Conservation (phyloP, 306 rosid species). For the Argentina anserina region DNA sequence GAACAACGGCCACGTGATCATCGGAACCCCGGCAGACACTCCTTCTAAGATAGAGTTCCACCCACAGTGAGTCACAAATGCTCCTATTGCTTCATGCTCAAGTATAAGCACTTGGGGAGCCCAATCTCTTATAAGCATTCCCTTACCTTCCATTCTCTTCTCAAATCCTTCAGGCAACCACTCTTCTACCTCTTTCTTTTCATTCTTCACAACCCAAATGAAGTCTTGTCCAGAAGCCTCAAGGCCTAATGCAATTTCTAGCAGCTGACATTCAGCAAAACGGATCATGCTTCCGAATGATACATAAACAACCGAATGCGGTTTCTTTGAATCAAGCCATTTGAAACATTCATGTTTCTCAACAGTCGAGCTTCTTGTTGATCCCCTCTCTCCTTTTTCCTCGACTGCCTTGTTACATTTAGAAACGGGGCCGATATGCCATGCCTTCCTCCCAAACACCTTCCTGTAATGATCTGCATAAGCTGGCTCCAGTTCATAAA, state of each 20-base stretch:
- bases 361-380: slow-evolving; percentile 25
- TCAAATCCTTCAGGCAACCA: slow-evolving; percentile 27
- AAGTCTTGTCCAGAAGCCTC: slow-evolving; percentile 42
- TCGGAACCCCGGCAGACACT: slow-evolving; percentile 34
- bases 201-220: slow-evolving; percentile 39
- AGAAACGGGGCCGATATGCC: slow-evolving; percentile 57
- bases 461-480: slow-evolving; percentile 48
- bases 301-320: slow-evolving; percentile 42
- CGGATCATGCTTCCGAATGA: slow-evolving; percentile 35
- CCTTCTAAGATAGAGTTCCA: slow-evolving; percentile 29
- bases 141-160: slow-evolving; percentile 34
- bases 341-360: slow-evolving; percentile 23
- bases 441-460: slow-evolving; percentile 42
- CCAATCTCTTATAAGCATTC: slow-evolving; percentile 48
- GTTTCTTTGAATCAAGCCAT: slow-evolving; percentile 24
- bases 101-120: slow-evolving; percentile 39
- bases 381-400: slow-evolving; percentile 39
- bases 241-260: slow-evolving; percentile 45
- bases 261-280: slow-evolving; percentile 30
- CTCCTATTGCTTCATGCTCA: slow-evolving; percentile 36
- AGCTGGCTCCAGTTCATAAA: slow-evolving; percentile 46
- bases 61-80: slow-evolving; percentile 23
- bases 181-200: slow-evolving; percentile 10
- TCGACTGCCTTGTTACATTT: slow-evolving; percentile 20
- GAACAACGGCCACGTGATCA: slow-evolving; percentile 42